Base-by-base conservation (phyloP, 1,284 basidiomycete genomes). In the Hymenochaete sp. region DNA sequence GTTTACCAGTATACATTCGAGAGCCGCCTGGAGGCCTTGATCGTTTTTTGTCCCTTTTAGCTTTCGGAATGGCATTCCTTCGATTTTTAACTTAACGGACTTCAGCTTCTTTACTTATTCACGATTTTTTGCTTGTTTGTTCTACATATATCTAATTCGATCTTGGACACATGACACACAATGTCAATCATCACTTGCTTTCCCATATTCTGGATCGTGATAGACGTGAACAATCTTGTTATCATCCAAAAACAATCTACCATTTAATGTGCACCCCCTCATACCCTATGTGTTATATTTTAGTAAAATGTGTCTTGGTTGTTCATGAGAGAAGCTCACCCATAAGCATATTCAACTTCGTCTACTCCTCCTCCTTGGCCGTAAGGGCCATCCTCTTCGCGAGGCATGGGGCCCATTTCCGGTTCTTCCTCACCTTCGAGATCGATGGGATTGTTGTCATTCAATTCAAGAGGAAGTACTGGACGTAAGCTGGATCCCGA, bases 261-360 rank as follows among this genome's bases (percentile, higher is more conserved):
- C 44, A 35, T 8, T 55, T 64, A 32, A 64, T 60, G 58, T 44
- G 60, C n/a, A n/a, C n/a, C n/a, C n/a, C n/a, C n/a, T n/a, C n/a
- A n/a, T n/a, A n/a, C n/a, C n/a, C n/a, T n/a, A n/a, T n/a, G n/a
- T n/a, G n/a, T n/a, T n/a, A n/a, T n/a, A n/a, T n/a, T n/a, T n/a
- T n/a, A n/a, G n/a, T n/a, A n/a, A n/a, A n/a, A n/a, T n/a, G n/a
- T n/a, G n/a, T n/a, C n/a, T n/a, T n/a, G n/a, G n/a, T n/a, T n/a
- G n/a, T n/a, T n/a, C n/a, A n/a, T n/a, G n/a, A n/a, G n/a, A n/a
- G n/a, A n/a, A n/a, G n/a, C n/a, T n/a, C 59, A 82, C 83, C 83
- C 84, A 56, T 86, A 87, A 51, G 79, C 84, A 63, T 88, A 88
- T 60, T 90, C 87, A 5, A 90, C 86, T 62, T 90, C 86, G 53